phyloP scores from a whole-genome alignment of 495 filamentous ascomycete species.

The Hypoxylon crocopeplum region DNA sequence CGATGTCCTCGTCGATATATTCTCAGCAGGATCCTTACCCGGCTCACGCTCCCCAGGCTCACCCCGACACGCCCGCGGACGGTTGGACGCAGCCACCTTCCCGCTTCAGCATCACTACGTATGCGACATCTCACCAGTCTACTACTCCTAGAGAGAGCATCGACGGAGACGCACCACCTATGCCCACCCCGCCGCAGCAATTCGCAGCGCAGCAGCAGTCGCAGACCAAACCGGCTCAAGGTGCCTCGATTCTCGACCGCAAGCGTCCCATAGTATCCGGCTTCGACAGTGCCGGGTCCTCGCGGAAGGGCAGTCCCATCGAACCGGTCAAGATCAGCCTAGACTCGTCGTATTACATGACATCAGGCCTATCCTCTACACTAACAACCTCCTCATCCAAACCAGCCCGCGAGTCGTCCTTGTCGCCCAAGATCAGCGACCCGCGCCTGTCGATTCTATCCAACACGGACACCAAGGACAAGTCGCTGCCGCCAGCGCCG shows the following conservation, averaged over 20 bases:
- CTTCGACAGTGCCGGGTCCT: conserved; percentile 18
- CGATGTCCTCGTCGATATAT: conserved; percentile 48
- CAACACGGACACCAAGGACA: too few species aligned
- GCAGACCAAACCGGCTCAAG: background rate
- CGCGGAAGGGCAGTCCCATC: conserved; percentile 12
- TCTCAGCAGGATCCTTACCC: conserved; percentile 38
- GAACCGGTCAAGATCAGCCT: conserved; percentile 40
- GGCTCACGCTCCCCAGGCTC: conserved; percentile 14
- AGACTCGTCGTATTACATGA: conserved; percentile 34
- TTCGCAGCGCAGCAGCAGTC: conserved; percentile 28
- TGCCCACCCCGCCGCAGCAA: conserved; percentile 41
- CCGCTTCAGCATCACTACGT: conserved; percentile 77
- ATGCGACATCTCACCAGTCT: conserved; percentile 61
- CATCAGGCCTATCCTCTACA: conserved; percentile 12
- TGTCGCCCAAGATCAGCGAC: too few species aligned
- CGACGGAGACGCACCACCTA: conserved; percentile 48
- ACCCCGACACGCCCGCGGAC: conserved; percentile 31
- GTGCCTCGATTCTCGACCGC: conserved; percentile 47
- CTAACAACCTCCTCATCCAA: background rate
- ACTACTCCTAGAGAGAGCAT: conserved; percentile 64
- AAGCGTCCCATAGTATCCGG: conserved; percentile 40
- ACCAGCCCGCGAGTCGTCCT: background rate
- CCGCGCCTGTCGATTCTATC: conserved; percentile 30
- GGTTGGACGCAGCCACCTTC: conserved; percentile 62
- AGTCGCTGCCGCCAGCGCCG: conserved; percentile 64